These are phyloP conservation scores for Ophiostoma angusticollis DNA, from an alignment of 2,329 filamentous ascomycete species.

Conservation along the genomic window DNA sequence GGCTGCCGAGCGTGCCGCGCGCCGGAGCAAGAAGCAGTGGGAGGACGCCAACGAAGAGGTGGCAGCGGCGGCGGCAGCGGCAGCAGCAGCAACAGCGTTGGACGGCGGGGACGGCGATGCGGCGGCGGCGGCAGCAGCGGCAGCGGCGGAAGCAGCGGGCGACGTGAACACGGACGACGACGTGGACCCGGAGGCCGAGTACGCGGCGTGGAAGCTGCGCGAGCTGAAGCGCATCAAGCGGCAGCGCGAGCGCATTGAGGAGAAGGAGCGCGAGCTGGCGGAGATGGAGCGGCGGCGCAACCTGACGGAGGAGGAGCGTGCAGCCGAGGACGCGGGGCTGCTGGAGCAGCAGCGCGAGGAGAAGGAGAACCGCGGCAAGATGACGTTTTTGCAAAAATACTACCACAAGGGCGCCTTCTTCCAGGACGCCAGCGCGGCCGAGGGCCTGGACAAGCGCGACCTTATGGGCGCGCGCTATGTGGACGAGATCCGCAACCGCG, in stretches of 20 bases:
- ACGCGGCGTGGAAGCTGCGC: conserved; percentile 84
- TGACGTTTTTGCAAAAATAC: conserved; percentile 89
- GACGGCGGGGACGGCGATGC: conserved; percentile 69
- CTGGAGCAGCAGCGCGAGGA: conserved; percentile 70
- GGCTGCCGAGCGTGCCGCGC: conserved; percentile 53
- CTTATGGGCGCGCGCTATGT: conserved; percentile 74
- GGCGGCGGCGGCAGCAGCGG: conserved; percentile 64
- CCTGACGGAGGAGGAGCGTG: conserved; percentile 74
- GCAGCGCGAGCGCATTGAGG: conserved; percentile 73
- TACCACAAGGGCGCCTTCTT: conserved; percentile 96
- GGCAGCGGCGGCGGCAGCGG: conserved; percentile 31
- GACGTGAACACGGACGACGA: conserved; percentile 85
- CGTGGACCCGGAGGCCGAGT: conserved; percentile 74
- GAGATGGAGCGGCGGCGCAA: conserved; percentile 82
- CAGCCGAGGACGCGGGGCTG: conserved; percentile 69
- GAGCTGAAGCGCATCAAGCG: conserved; percentile 83
- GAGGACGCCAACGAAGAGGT: conserved; percentile 52
- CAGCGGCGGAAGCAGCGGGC: conserved; percentile 39
- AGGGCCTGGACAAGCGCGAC: conserved; percentile 67
- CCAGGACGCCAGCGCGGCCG: conserved; percentile 63
- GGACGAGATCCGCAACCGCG: conserved; percentile 72
- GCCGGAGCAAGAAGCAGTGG: conserved; percentile 73
- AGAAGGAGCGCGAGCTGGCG: conserved; percentile 69
- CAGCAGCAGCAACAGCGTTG: conserved; percentile 43
- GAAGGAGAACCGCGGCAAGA: conserved; percentile 63